A percentile compares a stretch with the other conserved stretches of the same genome.
phyloP scores from a whole-genome alignment of 768 basidiomycete species.

The Russula abietina region DNA sequence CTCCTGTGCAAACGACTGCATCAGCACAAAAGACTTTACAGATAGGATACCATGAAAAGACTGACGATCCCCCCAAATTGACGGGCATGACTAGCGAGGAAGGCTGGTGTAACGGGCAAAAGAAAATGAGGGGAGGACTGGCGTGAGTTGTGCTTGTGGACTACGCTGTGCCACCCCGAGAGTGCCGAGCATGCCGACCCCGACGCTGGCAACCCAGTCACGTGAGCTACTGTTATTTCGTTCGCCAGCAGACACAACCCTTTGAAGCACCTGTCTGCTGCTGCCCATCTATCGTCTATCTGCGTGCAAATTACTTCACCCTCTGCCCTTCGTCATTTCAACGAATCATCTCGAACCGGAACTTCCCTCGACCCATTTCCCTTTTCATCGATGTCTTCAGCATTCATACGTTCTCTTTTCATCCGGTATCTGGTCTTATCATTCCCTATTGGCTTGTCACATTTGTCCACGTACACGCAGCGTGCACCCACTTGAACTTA shows the following conservation, averaged over 20 bases:
- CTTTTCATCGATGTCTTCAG: background rate
- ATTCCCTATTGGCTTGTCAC: slow-evolving; percentile 2
- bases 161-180: background rate
- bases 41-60: background rate
- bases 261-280: too few species aligned
- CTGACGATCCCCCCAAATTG: slow-evolving; percentile 30
- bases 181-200: background rate
- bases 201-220: background rate
- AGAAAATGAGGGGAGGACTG: background rate
- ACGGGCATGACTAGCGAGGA: slow-evolving; percentile 28
- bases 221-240: background rate
- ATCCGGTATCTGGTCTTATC: background rate
- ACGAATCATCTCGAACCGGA: background rate
- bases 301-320: background rate
- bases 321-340: background rate
- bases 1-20: slow-evolving; percentile 36
- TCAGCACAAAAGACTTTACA: background rate
- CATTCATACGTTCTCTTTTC: background rate
- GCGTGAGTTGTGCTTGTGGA: background rate
- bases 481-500: slow-evolving; percentile 12
- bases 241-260: too few species aligned
- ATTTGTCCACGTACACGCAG: slow-evolving; percentile 1
- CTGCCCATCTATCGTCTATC: background rate
- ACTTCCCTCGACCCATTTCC: background rate
- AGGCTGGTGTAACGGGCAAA: slow-evolving; percentile 32